phyloP scores from a whole-genome alignment of 129 eudicot genomes.

The Lactuca saligna region DNA sequence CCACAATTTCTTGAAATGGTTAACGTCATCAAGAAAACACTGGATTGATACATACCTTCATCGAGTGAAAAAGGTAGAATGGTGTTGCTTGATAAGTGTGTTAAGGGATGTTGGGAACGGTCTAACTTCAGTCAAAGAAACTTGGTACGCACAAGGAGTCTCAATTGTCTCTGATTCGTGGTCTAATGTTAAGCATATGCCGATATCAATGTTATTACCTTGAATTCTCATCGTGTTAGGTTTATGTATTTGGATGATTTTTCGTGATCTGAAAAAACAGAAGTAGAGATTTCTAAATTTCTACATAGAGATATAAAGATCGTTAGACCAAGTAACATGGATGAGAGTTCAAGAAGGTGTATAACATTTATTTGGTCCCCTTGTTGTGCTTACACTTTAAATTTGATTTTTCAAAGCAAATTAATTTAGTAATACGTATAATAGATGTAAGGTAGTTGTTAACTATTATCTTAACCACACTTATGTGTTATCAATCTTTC shows the following conservation, averaged over 20 bases:
- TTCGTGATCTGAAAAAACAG: background rate
- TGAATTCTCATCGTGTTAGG: background rate
- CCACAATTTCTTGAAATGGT: slow-evolving; percentile 1
- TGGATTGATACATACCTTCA: slow-evolving; percentile 1
- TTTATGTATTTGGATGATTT: background rate
- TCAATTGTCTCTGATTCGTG: slow-evolving; percentile 5
- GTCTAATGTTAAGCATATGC: background rate
- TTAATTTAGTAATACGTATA: background rate
- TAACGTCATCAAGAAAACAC: slow-evolving; percentile 2
- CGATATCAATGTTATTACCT: background rate
- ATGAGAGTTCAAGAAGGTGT: too few relatives aligned
- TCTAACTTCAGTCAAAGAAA: background rate
- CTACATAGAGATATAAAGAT: background rate
- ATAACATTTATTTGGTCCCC: background rate
- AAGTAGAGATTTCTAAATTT: background rate
- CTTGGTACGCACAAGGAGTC: background rate
- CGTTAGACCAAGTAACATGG: background rate
- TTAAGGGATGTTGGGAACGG: background rate
- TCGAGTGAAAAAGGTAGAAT: background rate
- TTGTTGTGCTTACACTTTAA: background rate
- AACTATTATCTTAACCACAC: too few relatives aligned
- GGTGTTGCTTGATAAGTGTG: background rate
- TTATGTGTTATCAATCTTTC: background rate
- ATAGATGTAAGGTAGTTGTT: background rate
- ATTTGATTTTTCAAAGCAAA: background rate